phyloP scores from a whole-genome alignment of 345 rosid genomes.

The Ceriops zippeliana region DNA sequence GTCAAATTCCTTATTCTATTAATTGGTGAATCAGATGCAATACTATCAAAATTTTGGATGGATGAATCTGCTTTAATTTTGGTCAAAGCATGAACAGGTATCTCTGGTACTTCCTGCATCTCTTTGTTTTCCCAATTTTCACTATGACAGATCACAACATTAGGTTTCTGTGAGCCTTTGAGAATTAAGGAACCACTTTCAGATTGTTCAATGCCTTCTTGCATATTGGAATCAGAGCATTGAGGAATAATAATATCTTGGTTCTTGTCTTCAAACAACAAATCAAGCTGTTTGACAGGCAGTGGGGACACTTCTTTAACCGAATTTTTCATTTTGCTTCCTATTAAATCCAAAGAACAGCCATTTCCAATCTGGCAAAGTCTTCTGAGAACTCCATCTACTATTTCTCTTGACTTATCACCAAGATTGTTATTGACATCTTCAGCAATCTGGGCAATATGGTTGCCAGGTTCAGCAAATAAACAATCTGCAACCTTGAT shows the following conservation, averaged over 20 bases:
- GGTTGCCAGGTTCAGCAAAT: constrained; percentile 36
- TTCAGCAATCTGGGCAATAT: constrained; percentile 27
- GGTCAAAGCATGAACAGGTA: constrained; percentile 19
- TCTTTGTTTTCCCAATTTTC: constrained; percentile 28
- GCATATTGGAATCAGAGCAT: constrained; percentile 20
- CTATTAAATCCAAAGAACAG: constrained; percentile 36
- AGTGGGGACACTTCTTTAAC: constrained; percentile 49
- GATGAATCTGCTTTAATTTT: constrained; percentile 28
- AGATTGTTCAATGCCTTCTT: constrained; percentile 32
- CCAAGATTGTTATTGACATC: constrained; percentile 24
- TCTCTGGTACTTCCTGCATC: constrained; percentile 29
- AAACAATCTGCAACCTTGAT: constrained; percentile 87
- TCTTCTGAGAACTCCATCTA: constrained; percentile 45
- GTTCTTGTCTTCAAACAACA: constrained; percentile 57
- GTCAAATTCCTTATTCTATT: constrained; percentile 31
- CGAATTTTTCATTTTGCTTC: constrained; percentile 39
- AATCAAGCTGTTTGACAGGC: constrained; percentile 84
- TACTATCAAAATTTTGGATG: constrained; percentile 30
- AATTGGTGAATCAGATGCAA: constrained; percentile 30
- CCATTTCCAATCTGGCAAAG: constrained; percentile 25
- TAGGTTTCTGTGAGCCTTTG: constrained; percentile 23
- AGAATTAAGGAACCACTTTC: constrained; percentile 29
- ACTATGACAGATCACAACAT: constrained; percentile 12
- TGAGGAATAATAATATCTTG: constrained; percentile 29
- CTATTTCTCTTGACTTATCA: constrained; percentile 32